Percentiles rank a stretch among this genome's conserved stretches.
Evolutionary conservation across 176 grass and related monocot species (phyloP).

Genomic region (Poa annua): DNA sequence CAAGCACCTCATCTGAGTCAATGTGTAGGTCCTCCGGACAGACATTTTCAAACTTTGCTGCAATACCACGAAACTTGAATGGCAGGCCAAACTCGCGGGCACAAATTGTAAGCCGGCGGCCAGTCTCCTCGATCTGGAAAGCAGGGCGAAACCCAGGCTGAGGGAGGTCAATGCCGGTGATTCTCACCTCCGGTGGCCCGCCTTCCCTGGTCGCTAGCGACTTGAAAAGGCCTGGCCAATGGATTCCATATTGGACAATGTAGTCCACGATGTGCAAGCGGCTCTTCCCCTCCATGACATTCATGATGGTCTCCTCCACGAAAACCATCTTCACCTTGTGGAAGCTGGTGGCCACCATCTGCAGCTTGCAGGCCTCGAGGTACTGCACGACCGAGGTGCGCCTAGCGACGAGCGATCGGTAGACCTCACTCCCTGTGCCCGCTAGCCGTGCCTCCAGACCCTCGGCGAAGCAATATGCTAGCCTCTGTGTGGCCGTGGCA

Average conservation of each 20-base stretch:
- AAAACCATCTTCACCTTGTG: constrained; percentile 20
- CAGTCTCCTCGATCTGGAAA: constrained; percentile 51
- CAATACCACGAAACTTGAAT: constrained; percentile 39
- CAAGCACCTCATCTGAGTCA: constrained; percentile 40
- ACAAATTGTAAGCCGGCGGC: constrained; percentile 40
- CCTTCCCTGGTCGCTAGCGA: constrained; percentile 28
- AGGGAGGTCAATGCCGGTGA: constrained; percentile 51
- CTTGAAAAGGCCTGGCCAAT: constrained; percentile 41
- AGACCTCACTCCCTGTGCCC: constrained; percentile 59
- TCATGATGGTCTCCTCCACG: constrained; percentile 12
- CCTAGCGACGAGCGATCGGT: constrained; percentile 33
- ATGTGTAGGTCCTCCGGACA: constrained; percentile 35
- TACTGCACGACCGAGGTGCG: constrained; percentile 35
- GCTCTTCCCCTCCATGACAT: constrained; percentile 27
- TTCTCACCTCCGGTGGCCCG: constrained; percentile 50
- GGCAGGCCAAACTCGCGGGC: constrained; percentile 41
- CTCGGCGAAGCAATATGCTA: constrained; percentile 59
- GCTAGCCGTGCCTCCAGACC: constrained; percentile 65
- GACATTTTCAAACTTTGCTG: constrained; percentile 29
- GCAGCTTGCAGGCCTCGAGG: constrained; percentile 42
- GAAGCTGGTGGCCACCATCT: constrained; percentile 33
- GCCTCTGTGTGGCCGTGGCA: constrained; percentile 44
- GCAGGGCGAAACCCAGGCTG: constrained; percentile 60
- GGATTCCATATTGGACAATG: constrained; percentile 44
- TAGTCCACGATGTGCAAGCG: constrained; percentile 56